These are phyloP conservation scores for Pseudogymnoascus sp. DNA, from an alignment of 2,329 filamentous ascomycete species.

Conservation along the genomic window DNA sequence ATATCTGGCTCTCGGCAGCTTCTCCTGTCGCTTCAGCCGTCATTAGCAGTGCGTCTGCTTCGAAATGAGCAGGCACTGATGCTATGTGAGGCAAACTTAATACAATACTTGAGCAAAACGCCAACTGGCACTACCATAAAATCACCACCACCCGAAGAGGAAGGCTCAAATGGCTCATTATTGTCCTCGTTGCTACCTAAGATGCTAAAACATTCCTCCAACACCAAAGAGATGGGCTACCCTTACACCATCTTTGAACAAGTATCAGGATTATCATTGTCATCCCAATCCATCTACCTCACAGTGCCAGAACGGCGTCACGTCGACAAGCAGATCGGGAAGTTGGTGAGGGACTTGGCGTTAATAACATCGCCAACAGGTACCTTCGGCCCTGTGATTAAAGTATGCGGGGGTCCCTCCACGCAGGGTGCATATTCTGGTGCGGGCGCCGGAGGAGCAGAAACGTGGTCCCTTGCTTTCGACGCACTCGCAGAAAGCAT, in stretches of 20 bases:
- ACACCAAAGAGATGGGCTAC: conserved; percentile 24
- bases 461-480: conserved; percentile 50
- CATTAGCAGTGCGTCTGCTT: conserved; percentile 18
- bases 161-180: not conserved
- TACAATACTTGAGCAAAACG: conserved; percentile 9
- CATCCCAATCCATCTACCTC: conserved; percentile 22
- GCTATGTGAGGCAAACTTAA: conserved; percentile 23
- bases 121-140: not conserved
- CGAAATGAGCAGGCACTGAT: conserved; percentile 25
- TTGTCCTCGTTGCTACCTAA: conserved; percentile 21
- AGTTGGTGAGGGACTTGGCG: conserved; percentile 22
- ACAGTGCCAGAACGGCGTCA: conserved; percentile 19
- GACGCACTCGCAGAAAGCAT: conserved; percentile 47
- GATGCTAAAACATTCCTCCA: conserved; percentile 27
- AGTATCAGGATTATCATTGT: conserved; percentile 21
- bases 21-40: conserved; percentile 12
- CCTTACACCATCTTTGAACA: conserved; percentile 26
- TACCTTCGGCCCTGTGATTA: conserved; percentile 24
- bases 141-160: not conserved
- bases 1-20: conserved; percentile 26
- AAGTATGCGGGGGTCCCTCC: conserved; percentile 20
- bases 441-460: conserved; percentile 22
- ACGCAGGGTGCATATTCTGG: conserved; percentile 5
- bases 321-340: conserved; percentile 25
- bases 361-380: conserved; percentile 22